These are phyloP conservation scores for Pseudocercospora cruenta DNA, from an alignment of 2,329 filamentous ascomycete species.

Conservation along the genomic window DNA sequence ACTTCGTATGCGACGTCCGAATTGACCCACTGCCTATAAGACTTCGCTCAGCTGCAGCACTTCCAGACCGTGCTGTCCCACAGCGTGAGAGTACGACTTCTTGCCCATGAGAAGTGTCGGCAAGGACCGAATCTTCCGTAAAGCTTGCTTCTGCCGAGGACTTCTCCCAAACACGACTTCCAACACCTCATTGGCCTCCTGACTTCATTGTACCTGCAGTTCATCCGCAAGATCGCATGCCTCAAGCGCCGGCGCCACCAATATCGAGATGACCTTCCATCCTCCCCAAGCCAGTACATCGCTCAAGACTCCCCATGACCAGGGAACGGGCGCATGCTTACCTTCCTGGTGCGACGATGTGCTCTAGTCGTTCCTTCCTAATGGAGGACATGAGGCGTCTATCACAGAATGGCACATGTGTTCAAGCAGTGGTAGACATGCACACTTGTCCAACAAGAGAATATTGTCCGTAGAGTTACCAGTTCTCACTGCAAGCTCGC, in stretches of 20 bases:
- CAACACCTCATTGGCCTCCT: conserved; percentile 21
- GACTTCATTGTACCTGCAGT: conserved; percentile 12
- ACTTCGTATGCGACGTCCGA: background rate
- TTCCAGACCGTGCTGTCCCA: background rate
- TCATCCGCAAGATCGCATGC: conserved; percentile 1
- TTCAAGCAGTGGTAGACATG: background rate
- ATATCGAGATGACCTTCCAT: conserved; percentile 18
- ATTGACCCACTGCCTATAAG: too few relatives aligned
- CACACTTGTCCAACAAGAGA: conserved; percentile 4
- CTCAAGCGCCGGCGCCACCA: conserved; percentile 16
- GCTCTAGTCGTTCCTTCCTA: conserved; percentile 14
- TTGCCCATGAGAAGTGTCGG: background rate
- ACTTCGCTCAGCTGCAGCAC: too few relatives aligned
- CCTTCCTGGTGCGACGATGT: conserved; percentile 12
- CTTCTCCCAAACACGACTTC: conserved; percentile 13
- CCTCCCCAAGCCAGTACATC: conserved; percentile 19
- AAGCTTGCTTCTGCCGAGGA: conserved; percentile 4
- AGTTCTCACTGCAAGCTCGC: background rate
- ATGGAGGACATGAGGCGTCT: conserved; percentile 11
- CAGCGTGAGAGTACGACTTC: background rate
- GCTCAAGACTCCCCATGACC: conserved; percentile 14
- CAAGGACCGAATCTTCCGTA: background rate
- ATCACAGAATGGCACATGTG: conserved; percentile 14
- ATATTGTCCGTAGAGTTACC: background rate
- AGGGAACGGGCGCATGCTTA: conserved; percentile 9